Evolutionary conservation across 2,329 filamentous ascomycete species (phyloP), one percentile per base, ranked within the genome.

Genomic region (Mycogone perniciosa): DNA sequence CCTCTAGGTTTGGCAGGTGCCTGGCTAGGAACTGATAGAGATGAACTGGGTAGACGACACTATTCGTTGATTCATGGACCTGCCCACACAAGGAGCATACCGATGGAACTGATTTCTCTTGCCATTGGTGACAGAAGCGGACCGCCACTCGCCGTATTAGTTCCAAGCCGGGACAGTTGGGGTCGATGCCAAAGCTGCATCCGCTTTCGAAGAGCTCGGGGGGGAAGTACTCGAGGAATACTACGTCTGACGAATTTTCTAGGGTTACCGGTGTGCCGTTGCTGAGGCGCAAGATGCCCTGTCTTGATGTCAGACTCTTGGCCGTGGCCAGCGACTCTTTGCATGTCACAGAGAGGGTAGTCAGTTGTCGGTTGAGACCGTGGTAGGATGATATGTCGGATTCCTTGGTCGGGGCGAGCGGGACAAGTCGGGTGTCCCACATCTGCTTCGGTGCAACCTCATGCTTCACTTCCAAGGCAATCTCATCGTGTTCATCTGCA

Each of bases 11-110:
- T 1, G 69, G 69, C 10, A 71, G 59, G 53, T 71, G 67, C 7
- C 71, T 60, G 2, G 70, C 65, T 6, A 73, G 60, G 31, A 76
- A 73, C 44, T 74, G 69, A 56, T 72, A 75, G 1, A 74, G 59
- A 47, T 76, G 72, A 5, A 61, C 59, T 0, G 72, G 72, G 31
- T 66, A 67, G 10, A 60, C 57, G 44, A 64, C 57, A 37, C 54
- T 59, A 20, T 61, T 60, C 7, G 56, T 47, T 3, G 54, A 50
- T 6, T 57, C 55, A 47, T 70, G 66, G 2, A 60, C 51, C 6
- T 60, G 61, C 7, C 68, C 67, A 35, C 72, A 74, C 2, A 57
- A 43, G 4, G 52, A 50, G 53, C 71, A 74, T 8, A 64, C 54
- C 26, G 53, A 51, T 1, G 53, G 41, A 3, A 54, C 54, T 9